Percentiles rank a stretch among this genome's conserved stretches.
phyloP scores from a whole-genome alignment of 345 rosid species.

The Isatis tinctoria region DNA sequence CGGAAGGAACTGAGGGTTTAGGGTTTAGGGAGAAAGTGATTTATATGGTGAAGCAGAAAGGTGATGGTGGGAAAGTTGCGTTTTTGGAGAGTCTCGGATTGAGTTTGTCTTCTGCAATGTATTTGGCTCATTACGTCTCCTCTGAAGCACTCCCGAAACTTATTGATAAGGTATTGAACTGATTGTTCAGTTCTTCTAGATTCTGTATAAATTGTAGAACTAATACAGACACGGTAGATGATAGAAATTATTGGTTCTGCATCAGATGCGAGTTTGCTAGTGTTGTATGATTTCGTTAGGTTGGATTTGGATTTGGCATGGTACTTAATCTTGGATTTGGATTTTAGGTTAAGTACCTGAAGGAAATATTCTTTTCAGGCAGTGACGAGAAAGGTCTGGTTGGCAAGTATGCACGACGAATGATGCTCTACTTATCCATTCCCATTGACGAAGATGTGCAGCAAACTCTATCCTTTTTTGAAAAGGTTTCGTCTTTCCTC shows the following conservation, averaged over 20 bases:
- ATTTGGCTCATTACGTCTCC: constrained; percentile 64
- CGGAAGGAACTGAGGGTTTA: constrained; percentile 22
- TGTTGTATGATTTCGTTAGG: neutral
- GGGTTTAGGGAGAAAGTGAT: constrained; percentile 67
- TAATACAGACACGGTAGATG: neutral
- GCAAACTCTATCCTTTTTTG: constrained; percentile 77
- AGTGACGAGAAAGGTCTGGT: constrained; percentile 44
- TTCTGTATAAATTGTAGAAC: neutral
- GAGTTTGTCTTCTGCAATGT: constrained; percentile 63
- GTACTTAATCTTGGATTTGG: constrained; percentile 50
- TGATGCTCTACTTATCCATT: constrained; percentile 77
- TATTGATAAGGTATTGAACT: constrained; percentile 41
- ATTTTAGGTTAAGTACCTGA: constrained; percentile 78
- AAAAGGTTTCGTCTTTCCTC: constrained; percentile 53
- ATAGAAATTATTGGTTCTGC: neutral
- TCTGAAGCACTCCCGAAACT: constrained; percentile 53
- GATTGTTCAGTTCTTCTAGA: neutral
- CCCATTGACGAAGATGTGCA: constrained; percentile 83
- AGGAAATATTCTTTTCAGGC: constrained; percentile 74
- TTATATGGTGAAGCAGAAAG: constrained; percentile 66
- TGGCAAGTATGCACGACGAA: constrained; percentile 57
- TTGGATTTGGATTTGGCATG: constrained; percentile 7
- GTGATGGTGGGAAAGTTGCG: constrained; percentile 74
- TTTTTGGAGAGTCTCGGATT: constrained; percentile 84
- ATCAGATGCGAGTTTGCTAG: neutral